Percentiles rank a stretch among this genome's conserved stretches.
These are phyloP conservation scores for Gigaspora rosea DNA, from an alignment of 192 early-diverging fungal genomes.

Conservation along the genomic window DNA sequence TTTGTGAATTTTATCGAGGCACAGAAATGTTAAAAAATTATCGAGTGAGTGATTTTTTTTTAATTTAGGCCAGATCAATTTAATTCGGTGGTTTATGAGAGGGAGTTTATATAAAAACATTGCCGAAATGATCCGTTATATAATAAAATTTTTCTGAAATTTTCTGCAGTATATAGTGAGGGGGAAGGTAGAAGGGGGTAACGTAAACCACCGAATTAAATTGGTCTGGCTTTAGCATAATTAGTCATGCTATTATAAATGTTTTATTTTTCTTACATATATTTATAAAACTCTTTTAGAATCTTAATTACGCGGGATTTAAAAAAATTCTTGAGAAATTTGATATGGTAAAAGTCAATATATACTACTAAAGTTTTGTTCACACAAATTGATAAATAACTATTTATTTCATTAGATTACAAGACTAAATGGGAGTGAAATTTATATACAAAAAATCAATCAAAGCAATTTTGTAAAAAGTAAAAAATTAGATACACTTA, in stretches of 20 bases:
- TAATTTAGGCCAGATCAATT: too few species aligned
- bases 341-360: conserved; percentile 57
- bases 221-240: too few species aligned
- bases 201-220: too few species aligned
- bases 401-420: conserved; percentile 44
- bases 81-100: too few species aligned
- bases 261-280: neutral
- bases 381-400: neutral
- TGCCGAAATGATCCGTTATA: too few species aligned
- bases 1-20: conserved; percentile 75
- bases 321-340: conserved; percentile 78
- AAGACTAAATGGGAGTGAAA: conserved; percentile 49
- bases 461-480: conserved; percentile 62
- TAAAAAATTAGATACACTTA: conserved; percentile 53
- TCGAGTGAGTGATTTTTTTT: conserved; percentile 38
- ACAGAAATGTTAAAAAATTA: conserved; percentile 72
- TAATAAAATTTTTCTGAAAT: too few species aligned
- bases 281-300: conserved; percentile 22
- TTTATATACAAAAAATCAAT: conserved; percentile 48
- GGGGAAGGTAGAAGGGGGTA: too few species aligned
- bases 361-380: conserved; percentile 33
- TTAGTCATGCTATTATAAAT: neutral
- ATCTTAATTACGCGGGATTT: conserved; percentile 69
- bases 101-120: too few species aligned
- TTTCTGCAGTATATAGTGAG: too few species aligned